A percentile compares a stretch with the other conserved stretches of the same genome.
Conservation (phyloP, 1,284 basidiomycete genomes). For the Trichosporon coremiiforme region DNA sequence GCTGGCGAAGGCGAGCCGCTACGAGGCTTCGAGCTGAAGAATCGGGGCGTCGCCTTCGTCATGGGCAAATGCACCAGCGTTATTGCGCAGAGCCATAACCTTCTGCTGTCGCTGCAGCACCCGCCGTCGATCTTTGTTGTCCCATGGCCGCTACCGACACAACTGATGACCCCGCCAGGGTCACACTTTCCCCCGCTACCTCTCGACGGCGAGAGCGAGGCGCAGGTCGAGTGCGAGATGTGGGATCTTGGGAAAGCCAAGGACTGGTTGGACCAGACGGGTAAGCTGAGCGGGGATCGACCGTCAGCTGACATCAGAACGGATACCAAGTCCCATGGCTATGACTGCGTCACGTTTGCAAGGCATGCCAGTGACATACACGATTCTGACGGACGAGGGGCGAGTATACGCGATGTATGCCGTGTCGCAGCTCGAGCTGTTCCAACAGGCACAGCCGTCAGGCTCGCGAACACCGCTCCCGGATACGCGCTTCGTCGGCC, state of each 20-base stretch:
- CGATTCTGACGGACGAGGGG: constrained; percentile 54
- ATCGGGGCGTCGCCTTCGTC: constrained; percentile 59
- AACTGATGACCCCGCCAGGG: constrained; percentile 37
- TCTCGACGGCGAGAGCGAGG: constrained; percentile 48
- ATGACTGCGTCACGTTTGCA: constrained; percentile 37
- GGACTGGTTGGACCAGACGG: constrained; percentile 38
- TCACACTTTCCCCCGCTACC: constrained; percentile 51
- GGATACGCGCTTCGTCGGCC: neutral
- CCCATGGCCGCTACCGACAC: constrained; percentile 45
- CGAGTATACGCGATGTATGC: constrained; percentile 54
- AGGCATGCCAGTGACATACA: constrained; percentile 45
- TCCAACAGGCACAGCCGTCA: constrained; percentile 8
- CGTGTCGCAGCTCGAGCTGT: constrained; percentile 30
- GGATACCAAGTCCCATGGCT: constrained; percentile 30
- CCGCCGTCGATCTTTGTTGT: constrained; percentile 47
- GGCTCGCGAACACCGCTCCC: neutral
- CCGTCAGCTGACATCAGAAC: constrained; percentile 1
- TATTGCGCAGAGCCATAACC: constrained; percentile 40
- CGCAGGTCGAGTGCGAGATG: constrained; percentile 49
- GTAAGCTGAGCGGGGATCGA: constrained; percentile 22
- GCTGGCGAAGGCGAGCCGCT: constrained; percentile 83
- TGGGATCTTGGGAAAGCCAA: constrained; percentile 44
- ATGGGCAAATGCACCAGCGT: constrained; percentile 42
- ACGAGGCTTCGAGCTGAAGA: constrained; percentile 71
- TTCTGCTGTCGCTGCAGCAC: constrained; percentile 46